Evolutionary conservation across 805 yeast species (phyloP), one percentile per base, ranked within the genome.

Genomic region (Metschnikowia aberdeeniae): DNA sequence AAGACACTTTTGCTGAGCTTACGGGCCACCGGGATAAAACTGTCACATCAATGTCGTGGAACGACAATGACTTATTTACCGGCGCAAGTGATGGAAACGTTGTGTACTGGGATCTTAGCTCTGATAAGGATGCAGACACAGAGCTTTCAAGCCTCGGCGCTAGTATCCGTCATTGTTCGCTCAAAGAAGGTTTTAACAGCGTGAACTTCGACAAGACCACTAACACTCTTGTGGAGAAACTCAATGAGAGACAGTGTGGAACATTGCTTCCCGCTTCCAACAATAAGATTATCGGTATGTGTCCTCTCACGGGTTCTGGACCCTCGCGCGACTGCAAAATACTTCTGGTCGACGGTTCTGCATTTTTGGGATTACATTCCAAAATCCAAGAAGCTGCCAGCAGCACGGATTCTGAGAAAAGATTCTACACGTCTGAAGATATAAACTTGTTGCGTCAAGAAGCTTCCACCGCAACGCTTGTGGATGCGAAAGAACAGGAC

Each of bases 51-150:
- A 54, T 87, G 32, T 78, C 80, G 49, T 87, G 93, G 92, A 68
- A 70, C 43, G 64, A 66, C 24, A 63, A 68, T 19, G 80, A 78
- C 57, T 50, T 84, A 27, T 77, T 79, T 55, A 71, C 84, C 1
- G 81, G 85, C 6, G 78, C 84, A 1, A 64, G 69, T 39, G 89
- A 84, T 56, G 89, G 89, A 4, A 76, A 73, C 43, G 75, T 85
- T n/a, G 69, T 82, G 9, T 80, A 80, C 47, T 84, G 90, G 90
- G 79, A 80, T 59, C 64, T 79, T 40, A 61, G 73, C 7, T 56
- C 64, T 13, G 63, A 57, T 36, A 40, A 45, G 10, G 46, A 40
- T 7, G 28, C 36, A 5, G 36, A 47, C 27, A 34, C 35, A 1
- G 53, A 43, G 9, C 48, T 51, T n/a, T 47, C 44, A 22, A 53